Evolutionary conservation across 2,329 filamentous ascomycete genomes (phyloP), one percentile per base, ranked within the genome.

Genomic region (Ustulina deusta): DNA sequence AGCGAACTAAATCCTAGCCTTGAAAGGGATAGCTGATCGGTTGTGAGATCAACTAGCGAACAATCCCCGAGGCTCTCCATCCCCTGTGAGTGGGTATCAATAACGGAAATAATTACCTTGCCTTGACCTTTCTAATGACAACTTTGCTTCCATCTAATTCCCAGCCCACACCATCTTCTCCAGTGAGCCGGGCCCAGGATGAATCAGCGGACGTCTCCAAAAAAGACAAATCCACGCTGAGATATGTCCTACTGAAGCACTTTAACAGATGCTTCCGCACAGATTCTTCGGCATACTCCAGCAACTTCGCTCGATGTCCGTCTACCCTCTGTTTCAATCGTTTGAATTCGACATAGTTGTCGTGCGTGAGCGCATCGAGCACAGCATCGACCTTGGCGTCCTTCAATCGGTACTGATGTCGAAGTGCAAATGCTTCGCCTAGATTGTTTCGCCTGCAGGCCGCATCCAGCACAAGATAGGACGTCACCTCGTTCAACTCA

Each of bases 321-420:
- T 97, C 93, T 34, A 96, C 93, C 63, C 84, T 86, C 70, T 85
- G 84, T 80, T 89, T 90, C 54, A 92, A 82, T 70, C 88, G 86
- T 83, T 91, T 92, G 78, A 97, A 97, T 13, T 87, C 78, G 38
- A 93, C 85, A 83, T 93, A 98, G 77, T 98, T 92, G 74, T 96
- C 93, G 71, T 91, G 90, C 11, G 91, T 88, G 57, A 99, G 78
- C 6, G 93, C 89, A 20, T 82, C 81, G 17, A 99, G 82, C 29
- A 92, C 86, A 4, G 83, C 83, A 74, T 93, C 89, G 0, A 97
- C 84, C 61, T 90, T 87, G n/a, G 84, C 78, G 76, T 93, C 93
- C 54, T 83, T 83, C 63, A 94, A 86, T 7, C 79, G 79, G 78
- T 92, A 91, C 27, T 81, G 78, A 59, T 86, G 82, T 62, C 90